Percentiles rank a stretch among this genome's conserved stretches.
Conservation (phyloP, 1,284 basidiomycete genomes). For the Sporisorium sorghi region DNA sequence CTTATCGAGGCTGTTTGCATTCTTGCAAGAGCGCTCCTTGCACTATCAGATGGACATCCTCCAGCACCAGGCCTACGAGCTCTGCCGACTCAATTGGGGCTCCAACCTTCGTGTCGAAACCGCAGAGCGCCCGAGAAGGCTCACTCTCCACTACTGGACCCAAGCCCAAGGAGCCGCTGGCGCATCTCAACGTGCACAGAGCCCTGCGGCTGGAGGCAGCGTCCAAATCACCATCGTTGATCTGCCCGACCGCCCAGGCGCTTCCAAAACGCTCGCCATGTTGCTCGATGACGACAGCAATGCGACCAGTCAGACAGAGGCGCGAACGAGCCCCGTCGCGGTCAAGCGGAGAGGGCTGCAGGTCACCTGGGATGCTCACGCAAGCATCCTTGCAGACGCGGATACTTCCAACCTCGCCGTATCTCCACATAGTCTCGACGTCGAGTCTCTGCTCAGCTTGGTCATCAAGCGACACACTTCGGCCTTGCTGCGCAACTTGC, state of each 20-base stretch:
- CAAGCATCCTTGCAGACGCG: constrained; percentile 29
- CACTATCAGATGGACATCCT: constrained; percentile 66
- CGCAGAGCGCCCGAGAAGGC: constrained; percentile 28
- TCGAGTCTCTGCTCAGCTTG: constrained; percentile 32
- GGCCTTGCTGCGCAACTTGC: constrained; percentile 41
- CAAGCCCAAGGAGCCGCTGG: constrained; percentile 33
- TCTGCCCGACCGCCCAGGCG: constrained; percentile 24
- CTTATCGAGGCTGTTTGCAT: constrained; percentile 50
- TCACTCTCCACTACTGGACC: constrained; percentile 58
- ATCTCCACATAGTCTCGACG: constrained; percentile 31
- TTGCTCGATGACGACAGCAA: constrained; percentile 26
- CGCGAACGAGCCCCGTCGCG: not conserved
- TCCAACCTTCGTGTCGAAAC: constrained; percentile 45
- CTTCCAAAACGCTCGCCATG: constrained; percentile 25
- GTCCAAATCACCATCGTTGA: constrained; percentile 43
- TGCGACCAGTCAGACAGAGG: not conserved
- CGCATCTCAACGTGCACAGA: constrained; percentile 8
- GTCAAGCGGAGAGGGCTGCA: constrained; percentile 36
- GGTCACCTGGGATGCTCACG: constrained; percentile 36
- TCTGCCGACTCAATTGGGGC: constrained; percentile 59
- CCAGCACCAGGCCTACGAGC: constrained; percentile 57
- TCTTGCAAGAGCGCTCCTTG: constrained; percentile 61
- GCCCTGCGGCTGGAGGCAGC: constrained; percentile 41
- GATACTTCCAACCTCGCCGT: constrained; percentile 20
- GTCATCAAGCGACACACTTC: constrained; percentile 35